Base-by-base conservation (phyloP, 768 basidiomycete species). In the Agrocybe praecox region DNA sequence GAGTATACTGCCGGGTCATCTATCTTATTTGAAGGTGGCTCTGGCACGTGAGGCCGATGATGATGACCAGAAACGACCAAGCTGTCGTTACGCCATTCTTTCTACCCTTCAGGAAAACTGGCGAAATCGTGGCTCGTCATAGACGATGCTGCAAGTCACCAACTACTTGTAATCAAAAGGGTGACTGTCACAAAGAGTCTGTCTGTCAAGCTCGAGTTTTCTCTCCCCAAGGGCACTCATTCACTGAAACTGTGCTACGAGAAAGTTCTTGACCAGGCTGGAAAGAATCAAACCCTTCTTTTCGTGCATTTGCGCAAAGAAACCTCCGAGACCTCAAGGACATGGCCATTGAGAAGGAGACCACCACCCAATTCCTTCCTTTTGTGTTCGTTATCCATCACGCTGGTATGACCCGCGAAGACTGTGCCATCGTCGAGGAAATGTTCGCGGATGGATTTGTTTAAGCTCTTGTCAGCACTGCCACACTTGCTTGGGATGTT, bases 291-390 rank as follows among this genome's bases (percentile, higher is more conserved):
- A 69, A 92, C 91, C 0, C 81, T 98, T 36, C 95, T 98, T 12
- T 99, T 99, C 66, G 97, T 99, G 0, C 97, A 99, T 70, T 98
- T 96, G 32, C 85, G 96, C 44, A 99, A 99, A 74, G 97, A 98
- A 75, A 98, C 97, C 0, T 92, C 94, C 18, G 98, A 98, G 78
- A 98, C 97, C 0, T 94, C 96, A 10, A 88, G 85, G 97, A 99
- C 66, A 87, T 87, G 84, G 96, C 96, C 0, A 86, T 98, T 60
- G 96, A 98, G 73, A 94, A 94, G 78, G 95, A 96, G 77, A 96
- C 94, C 0, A 94, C 98, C 65, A 92, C 92, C 0, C 92, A 94
- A 65, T 98, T 99, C 0, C 77, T 99, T 17, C 95, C 96, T 0
- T 99, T 98, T 62, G 96, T 96, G 0, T 97, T 99, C 63, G 96